A percentile compares a stretch with the other conserved stretches of the same genome.
Evolutionary conservation across 192 early-diverging fungal species (phyloP).

Genomic region (Coemansia sp.): DNA sequence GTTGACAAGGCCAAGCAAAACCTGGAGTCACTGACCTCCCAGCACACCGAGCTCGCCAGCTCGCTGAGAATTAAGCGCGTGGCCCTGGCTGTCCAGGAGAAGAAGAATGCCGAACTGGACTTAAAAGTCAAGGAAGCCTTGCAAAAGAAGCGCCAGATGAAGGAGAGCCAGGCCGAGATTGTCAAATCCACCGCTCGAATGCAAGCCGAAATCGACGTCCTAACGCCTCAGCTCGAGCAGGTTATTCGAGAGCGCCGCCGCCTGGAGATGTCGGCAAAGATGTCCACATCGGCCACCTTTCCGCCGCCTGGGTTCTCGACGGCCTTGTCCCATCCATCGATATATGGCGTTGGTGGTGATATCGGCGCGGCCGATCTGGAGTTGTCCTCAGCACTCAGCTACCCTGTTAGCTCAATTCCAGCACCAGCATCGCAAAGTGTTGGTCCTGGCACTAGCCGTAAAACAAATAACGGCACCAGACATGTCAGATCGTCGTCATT

Average conservation of each 20-base stretch:
- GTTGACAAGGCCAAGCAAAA: conserved; percentile 21
- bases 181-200: conserved; percentile 1
- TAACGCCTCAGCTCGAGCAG: conserved; percentile 23
- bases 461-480: neutral
- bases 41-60: conserved; percentile 14
- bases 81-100: conserved; percentile 28
- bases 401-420: neutral
- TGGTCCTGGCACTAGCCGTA: neutral
- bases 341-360: neutral
- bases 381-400: neutral
- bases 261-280: conserved; percentile 1
- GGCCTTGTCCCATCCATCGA: neutral
- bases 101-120: conserved; percentile 22
- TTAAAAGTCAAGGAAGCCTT: conserved; percentile 14
- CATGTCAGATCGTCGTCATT: conserved; percentile 9
- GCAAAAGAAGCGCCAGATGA: conserved; percentile 14
- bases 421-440: neutral
- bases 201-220: conserved; percentile 21
- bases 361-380: neutral
- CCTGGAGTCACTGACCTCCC: conserved; percentile 7
- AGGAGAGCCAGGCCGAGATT: conserved; percentile 13
- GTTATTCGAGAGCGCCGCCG: conserved; percentile 7
- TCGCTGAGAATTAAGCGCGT: conserved; percentile 18
- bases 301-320: conserved; percentile 4
- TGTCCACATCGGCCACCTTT: neutral